Evolutionary conservation across 164 flowering plant genomes (phyloP), one percentile per base, ranked within the genome.

Genomic region (Vitis riparia): DNA sequence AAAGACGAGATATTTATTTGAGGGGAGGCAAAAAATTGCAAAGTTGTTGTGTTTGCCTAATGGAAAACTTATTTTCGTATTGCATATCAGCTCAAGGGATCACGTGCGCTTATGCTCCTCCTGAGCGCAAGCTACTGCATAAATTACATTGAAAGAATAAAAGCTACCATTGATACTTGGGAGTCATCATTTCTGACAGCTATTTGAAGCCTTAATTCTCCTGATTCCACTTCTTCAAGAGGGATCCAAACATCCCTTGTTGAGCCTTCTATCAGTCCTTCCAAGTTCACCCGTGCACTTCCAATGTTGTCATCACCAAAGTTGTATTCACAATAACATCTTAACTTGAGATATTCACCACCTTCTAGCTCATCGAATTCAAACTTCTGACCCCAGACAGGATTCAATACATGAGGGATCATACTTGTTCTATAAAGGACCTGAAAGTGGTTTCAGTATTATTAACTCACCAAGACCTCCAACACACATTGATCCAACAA

Each of bases 321-420:
- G 16, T 75, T 86, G 51, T 91, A 98, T 66, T 89, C 90, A 50
- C 65, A 71, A 47, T 44, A 86, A 77, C 98, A 91, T 74, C 84
- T 95, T 66, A 95, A 62, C 76, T 78, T 94, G 15, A 95, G 89
- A 78, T 83, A 95, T 71, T 91, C 98, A 69, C 87, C 97, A 56
- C 80, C 96, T 19, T 77, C 92, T 30, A 93, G 78, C 82, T 93
- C 99, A 72, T 90, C 92, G 74, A 93, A 90, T 72, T 93, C 97
- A 81, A 91, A 87, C 76, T 81, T 90, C 79, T 95, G 93, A 69
- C 84, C 86, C 99, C 99, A 95, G 30, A 71, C 51, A 64, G 93
- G 92, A 76, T 23, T 23, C 27, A 23, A 23, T 23, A 23, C 81
- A 81, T 17, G 72, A 51, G 59, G 74, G 50, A 73, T 79, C 50